Percentiles rank a stretch among this genome's conserved stretches.
Evolutionary conservation across 495 filamentous ascomycete species (phyloP).

Genomic region (Daldinia childiae): DNA sequence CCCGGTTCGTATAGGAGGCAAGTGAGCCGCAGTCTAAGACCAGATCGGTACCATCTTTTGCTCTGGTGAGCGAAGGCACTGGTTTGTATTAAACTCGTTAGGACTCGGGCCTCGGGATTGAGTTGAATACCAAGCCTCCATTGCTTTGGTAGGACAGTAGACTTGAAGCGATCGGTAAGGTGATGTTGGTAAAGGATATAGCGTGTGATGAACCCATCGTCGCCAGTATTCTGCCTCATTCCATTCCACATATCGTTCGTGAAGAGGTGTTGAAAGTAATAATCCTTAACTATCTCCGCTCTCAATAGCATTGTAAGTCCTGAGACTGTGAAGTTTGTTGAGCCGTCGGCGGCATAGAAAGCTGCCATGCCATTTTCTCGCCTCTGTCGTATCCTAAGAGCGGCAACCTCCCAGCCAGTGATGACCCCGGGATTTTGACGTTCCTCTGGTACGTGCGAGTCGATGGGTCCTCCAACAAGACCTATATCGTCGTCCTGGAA

Average conservation of each 20-base stretch:
- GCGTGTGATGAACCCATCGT: conserved; percentile 39
- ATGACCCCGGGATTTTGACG: conserved; percentile 23
- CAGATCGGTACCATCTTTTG: conserved; percentile 36
- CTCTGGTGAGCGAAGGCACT: conserved; percentile 20
- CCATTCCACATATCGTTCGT: conserved; percentile 27
- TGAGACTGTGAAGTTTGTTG: conserved; percentile 40
- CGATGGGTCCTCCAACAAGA: conserved; percentile 35
- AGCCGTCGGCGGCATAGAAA: conserved; percentile 31
- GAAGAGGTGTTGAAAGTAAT: conserved; percentile 36
- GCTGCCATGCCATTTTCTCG: conserved; percentile 25
- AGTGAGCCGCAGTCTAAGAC: conserved; percentile 30
- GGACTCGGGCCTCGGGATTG: conserved; percentile 23
- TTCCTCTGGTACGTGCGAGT: conserved; percentile 26
- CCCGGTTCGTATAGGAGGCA: conserved; percentile 39
- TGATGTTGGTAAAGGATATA: conserved; percentile 42
- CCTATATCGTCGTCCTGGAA: conserved; percentile 30
- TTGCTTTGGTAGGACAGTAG: neutral
- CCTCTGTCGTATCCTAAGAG: conserved; percentile 30
- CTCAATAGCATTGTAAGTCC: conserved; percentile 41
- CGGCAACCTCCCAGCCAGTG: conserved; percentile 35
- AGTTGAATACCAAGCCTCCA: conserved; percentile 44
- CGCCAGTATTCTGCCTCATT: conserved; percentile 24
- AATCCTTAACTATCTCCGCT: conserved; percentile 21
- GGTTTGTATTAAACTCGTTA: conserved; percentile 23
- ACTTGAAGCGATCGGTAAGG: neutral